A percentile compares a stretch with the other conserved stretches of the same genome.
phyloP scores from a whole-genome alignment of 768 basidiomycete genomes.

The Suillus bovinus region DNA sequence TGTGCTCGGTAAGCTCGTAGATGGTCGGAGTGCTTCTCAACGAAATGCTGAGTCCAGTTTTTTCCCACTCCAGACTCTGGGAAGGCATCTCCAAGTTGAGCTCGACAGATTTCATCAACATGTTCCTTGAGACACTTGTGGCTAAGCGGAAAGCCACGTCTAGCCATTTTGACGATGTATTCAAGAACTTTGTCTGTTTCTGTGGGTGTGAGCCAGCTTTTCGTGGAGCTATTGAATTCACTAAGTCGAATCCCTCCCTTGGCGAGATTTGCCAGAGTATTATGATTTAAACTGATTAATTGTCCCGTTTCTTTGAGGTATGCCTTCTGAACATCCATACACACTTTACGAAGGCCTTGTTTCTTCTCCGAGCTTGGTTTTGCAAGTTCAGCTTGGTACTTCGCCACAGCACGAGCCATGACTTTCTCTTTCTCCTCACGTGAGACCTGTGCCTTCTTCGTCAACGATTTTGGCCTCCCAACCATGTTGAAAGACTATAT shows the following conservation, averaged over 20 bases:
- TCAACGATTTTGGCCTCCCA: constrained; percentile 17
- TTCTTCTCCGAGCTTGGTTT: constrained; percentile 3
- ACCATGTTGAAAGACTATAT: not conserved
- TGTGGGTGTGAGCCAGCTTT: constrained; percentile 22
- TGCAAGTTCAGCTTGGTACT: constrained; percentile 10
- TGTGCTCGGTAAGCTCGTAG: not conserved
- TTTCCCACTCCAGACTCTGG: constrained; percentile 34
- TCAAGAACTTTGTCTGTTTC: constrained; percentile 33
- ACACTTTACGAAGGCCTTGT: constrained; percentile 14
- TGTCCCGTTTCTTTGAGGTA: constrained; percentile 10
- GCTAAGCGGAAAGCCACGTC: constrained; percentile 30
- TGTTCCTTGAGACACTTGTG: constrained; percentile 23
- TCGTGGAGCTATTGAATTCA: constrained; percentile 21
- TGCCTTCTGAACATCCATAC: constrained; percentile 18
- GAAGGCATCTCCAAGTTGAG: constrained; percentile 31
- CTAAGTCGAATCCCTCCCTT: constrained; percentile 17
- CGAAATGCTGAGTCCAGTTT: constrained; percentile 35
- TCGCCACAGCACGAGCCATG: constrained; percentile 10
- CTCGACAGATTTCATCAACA: constrained; percentile 28
- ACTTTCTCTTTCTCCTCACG: constrained; percentile 19
- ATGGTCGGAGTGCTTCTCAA: constrained; percentile 27
- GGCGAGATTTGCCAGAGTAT: constrained; percentile 18
- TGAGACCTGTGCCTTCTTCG: constrained; percentile 16
- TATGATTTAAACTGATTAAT: constrained; percentile 8
- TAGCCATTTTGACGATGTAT: constrained; percentile 28